Evolutionary conservation across 164 flowering plant genomes (phyloP).

Genomic region (Cinnamomum micranthum): DNA sequence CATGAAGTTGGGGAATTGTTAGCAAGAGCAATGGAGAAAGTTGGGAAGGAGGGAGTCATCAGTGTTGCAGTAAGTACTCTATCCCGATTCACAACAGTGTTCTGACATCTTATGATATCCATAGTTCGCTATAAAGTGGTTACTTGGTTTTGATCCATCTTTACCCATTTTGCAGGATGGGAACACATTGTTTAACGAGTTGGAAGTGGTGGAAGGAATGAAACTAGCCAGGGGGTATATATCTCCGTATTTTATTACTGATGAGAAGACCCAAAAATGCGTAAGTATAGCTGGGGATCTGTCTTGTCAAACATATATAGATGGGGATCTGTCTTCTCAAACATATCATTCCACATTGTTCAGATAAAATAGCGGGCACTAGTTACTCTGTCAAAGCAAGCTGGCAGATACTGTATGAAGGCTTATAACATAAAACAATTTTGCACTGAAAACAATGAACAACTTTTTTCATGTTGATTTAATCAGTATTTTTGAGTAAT

Average conservation of each 20-base stretch:
- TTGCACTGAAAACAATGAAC: no score
- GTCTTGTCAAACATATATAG: background rate
- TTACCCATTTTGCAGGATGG: conserved; percentile 55
- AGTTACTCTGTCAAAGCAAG: no score
- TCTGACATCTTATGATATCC: background rate
- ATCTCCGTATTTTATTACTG: conserved; percentile 80
- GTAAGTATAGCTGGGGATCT: conserved; percentile 38
- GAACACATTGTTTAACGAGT: conserved; percentile 64
- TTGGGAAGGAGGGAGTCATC: conserved; percentile 92
- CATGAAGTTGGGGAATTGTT: conserved; percentile 79
- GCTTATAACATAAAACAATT: no score
- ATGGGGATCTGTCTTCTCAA: background rate
- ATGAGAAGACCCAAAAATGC: conserved; percentile 75
- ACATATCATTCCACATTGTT: background rate
- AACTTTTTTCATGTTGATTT: background rate
- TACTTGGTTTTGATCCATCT: conserved; percentile 2
- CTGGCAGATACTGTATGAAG: no score
- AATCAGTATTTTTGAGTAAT: background rate
- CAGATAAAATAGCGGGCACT: no score
- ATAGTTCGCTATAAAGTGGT: background rate
- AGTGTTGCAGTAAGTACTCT: conserved; percentile 62
- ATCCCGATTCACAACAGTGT: background rate
- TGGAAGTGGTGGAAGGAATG: conserved; percentile 94
- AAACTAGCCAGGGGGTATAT: conserved; percentile 83
- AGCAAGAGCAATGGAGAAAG: conserved; percentile 93